phyloP scores from a whole-genome alignment of 768 basidiomycete genomes.

The Heimioporus sp. region DNA sequence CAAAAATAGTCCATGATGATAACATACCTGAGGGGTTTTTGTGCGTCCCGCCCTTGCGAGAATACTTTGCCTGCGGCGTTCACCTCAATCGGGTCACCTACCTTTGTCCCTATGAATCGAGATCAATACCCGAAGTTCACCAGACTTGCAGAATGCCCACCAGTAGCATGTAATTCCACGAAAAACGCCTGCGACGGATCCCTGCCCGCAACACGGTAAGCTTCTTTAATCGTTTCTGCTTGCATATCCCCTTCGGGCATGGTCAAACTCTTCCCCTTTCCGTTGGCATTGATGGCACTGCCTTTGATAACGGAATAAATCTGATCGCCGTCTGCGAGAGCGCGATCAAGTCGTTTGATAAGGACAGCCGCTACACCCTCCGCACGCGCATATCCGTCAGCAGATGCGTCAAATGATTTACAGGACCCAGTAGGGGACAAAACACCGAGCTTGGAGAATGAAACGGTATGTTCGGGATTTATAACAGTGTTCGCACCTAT shows the following conservation, averaged over 20 bases:
- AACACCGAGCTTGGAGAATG: constrained; percentile 29
- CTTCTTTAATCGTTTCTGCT: constrained; percentile 31
- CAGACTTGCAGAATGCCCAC: constrained; percentile 5
- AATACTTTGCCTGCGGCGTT: constrained; percentile 45
- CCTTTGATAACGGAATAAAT: constrained; percentile 32
- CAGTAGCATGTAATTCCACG: constrained; percentile 52
- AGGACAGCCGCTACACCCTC: constrained; percentile 33
- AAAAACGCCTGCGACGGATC: constrained; percentile 43
- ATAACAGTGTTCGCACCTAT: constrained; percentile 28
- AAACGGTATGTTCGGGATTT: constrained; percentile 26
- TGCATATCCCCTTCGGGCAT: constrained; percentile 36
- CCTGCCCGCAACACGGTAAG: constrained; percentile 27
- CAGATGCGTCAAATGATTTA: constrained; percentile 32
- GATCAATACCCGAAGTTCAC: background rate
- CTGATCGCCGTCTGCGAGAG: constrained; percentile 28
- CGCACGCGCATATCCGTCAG: constrained; percentile 32
- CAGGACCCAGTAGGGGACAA: constrained; percentile 35
- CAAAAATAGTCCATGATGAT: background rate
- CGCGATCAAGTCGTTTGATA: constrained; percentile 34
- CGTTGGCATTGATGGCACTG: constrained; percentile 33
- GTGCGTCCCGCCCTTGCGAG: constrained; percentile 17
- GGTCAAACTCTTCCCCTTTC: constrained; percentile 34
- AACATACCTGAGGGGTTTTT: constrained; percentile 18
- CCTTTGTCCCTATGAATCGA: constrained; percentile 31
- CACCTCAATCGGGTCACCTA: constrained; percentile 50